Conservation (phyloP, 768 basidiomycete species). For the Rhizopogon roseolus region DNA sequence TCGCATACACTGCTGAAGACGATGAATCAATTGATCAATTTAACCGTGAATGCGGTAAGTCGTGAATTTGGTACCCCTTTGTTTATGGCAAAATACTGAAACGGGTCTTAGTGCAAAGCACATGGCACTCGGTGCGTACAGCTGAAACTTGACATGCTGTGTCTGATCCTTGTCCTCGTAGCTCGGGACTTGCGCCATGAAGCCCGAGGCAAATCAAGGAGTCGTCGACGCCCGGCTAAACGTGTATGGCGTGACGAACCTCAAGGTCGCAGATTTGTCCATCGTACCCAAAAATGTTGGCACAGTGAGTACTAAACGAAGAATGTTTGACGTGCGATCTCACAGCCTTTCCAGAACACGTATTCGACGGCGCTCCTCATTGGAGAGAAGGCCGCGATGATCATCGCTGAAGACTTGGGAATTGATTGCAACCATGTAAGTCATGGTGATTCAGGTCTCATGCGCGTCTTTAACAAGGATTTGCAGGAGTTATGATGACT, state of each 20-base stretch:
- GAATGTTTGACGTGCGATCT: not conserved
- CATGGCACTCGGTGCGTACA: slow-evolving; percentile 29
- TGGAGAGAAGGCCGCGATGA: slow-evolving; percentile 58
- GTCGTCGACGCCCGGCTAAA: slow-evolving; percentile 11
- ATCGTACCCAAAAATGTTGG: slow-evolving; percentile 26
- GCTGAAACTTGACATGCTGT: not conserved
- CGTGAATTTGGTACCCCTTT: not conserved
- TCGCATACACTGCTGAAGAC: slow-evolving; percentile 29
- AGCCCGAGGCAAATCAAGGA: slow-evolving; percentile 41
- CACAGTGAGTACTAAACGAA: slow-evolving; percentile 13
- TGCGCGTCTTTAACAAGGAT: not conserved
- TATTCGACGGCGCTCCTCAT: slow-evolving; percentile 40
- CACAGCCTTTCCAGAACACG: slow-evolving; percentile 26
- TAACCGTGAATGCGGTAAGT: slow-evolving; percentile 15
- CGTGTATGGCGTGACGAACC: slow-evolving; percentile 8
- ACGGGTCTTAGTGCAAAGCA: slow-evolving; percentile 18
- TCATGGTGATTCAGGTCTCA: not conserved
- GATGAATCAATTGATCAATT: slow-evolving; percentile 29
- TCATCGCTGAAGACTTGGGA: slow-evolving; percentile 52
- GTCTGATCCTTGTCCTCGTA: slow-evolving; percentile 12
- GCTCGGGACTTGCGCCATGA: slow-evolving; percentile 70
- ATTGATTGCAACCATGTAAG: slow-evolving; percentile 6
- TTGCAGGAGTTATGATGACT: not conserved
- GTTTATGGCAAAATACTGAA: not conserved
- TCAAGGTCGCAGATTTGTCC: slow-evolving; percentile 13